A percentile compares a stretch with the other conserved stretches of the same genome.
Conservation (phyloP, 2,329 filamentous ascomycete genomes). For the Colletotrichum falcatum region DNA sequence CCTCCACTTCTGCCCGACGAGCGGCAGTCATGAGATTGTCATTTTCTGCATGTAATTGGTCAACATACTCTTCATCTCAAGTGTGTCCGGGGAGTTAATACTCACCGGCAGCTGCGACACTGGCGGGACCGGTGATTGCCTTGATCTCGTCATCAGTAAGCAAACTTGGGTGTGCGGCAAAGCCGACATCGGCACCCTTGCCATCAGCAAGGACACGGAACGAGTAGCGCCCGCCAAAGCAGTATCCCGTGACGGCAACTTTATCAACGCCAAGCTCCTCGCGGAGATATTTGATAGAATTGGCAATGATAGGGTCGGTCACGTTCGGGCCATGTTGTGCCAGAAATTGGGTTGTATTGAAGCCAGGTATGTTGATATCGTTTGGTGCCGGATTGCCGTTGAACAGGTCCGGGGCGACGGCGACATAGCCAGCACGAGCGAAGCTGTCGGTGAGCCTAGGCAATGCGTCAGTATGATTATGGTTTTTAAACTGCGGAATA, state of each 20-base stretch:
- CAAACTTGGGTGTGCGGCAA: constrained; percentile 73
- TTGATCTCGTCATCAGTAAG: constrained; percentile 70
- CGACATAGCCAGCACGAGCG: constrained; percentile 74
- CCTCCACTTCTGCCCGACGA: constrained; percentile 67
- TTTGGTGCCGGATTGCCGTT: constrained; percentile 64
- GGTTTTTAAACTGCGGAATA: too few relatives aligned
- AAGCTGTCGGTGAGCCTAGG: constrained; percentile 70
- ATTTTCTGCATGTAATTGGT: constrained; percentile 56
- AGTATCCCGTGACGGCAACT: constrained; percentile 72
- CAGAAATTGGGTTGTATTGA: constrained; percentile 57
- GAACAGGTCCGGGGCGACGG: constrained; percentile 76
- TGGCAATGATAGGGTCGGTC: constrained; percentile 61
- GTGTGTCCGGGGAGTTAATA: constrained; percentile 12
- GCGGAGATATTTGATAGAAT: constrained; percentile 59
- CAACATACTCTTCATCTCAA: constrained; percentile 6
- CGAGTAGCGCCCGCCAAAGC: constrained; percentile 71
- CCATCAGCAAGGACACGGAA: constrained; percentile 64
- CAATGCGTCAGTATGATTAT: background rate
- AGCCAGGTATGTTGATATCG: constrained; percentile 52
- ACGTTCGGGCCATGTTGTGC: constrained; percentile 53
- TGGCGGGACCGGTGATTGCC: constrained; percentile 66
- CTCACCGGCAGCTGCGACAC: constrained; percentile 71
- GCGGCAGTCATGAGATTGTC: constrained; percentile 69
- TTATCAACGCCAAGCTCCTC: constrained; percentile 61
- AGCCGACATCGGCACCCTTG: constrained; percentile 69